phyloP scores from a whole-genome alignment of 2,329 filamentous ascomycete genomes.

The Fusarium secorum region DNA sequence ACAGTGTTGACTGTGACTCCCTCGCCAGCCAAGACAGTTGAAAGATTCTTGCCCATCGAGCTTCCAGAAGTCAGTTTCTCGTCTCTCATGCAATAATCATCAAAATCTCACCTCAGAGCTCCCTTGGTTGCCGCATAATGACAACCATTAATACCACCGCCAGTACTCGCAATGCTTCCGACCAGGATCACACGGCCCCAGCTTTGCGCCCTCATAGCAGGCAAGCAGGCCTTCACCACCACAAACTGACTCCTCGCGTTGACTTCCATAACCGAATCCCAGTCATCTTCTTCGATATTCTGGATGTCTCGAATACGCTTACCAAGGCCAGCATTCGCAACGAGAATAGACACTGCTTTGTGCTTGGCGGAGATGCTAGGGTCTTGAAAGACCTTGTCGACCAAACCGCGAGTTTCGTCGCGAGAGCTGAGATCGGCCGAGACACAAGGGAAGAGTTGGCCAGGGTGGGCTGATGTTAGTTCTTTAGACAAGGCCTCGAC shows the following conservation, averaged over 20 bases:
- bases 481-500: conserved; percentile 12
- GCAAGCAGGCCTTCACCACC: conserved; percentile 44
- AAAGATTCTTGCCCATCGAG: conserved; percentile 47
- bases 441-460: conserved; percentile 14
- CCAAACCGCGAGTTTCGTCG: conserved; percentile 12
- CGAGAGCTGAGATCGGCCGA: conserved; percentile 22
- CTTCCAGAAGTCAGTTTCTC: conserved; percentile 24
- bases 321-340: conserved; percentile 46
- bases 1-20: conserved; percentile 48
- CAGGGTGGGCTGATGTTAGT: neutral
- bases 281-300: conserved; percentile 48
- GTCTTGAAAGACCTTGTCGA: conserved; percentile 3
- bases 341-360: conserved; percentile 42
- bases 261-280: conserved; percentile 49
- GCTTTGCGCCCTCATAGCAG: conserved; percentile 43
- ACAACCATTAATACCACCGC: conserved; percentile 48
- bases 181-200: conserved; percentile 47
- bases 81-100: fast-evolving
- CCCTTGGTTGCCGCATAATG: conserved; percentile 49
- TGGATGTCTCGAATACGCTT: conserved; percentile 46
- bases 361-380: conserved; percentile 7
- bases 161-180: conserved; percentile 46
- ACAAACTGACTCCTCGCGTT: conserved; percentile 48
- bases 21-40: conserved; percentile 45
- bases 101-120: conserved; percentile 32